Base-by-base conservation (phyloP, 345 rosid genomes). In the Corchorus capsularis region DNA sequence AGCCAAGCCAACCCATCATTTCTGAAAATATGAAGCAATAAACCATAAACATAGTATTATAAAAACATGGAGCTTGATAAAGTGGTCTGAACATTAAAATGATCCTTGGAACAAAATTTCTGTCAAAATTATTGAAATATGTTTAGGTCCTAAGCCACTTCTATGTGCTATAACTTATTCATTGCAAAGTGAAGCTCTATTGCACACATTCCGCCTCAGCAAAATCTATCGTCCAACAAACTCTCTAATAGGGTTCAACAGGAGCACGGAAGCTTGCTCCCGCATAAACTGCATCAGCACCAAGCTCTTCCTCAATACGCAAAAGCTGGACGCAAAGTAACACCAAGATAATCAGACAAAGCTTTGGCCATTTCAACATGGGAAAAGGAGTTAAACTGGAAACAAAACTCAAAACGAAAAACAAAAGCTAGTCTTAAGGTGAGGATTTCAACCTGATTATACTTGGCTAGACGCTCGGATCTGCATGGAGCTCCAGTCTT, bases 401-500 rank as follows among this genome's bases (percentile, higher is more conserved):
- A 8, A 11, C 6, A 45, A 0, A 32, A 72, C 16, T 64, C 5
- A 5, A 1, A 27, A 43, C 1, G 10, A 20, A 11, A 1, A 43
- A 11, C 10, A 35, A 14, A 46, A 6, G 3, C n/a, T 14, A 1
- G 14, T 34, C n/a, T 35, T 17, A 8, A n/a, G 56, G 35, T 0
- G 8, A n/a, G 41, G 37, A 61, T 72, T 41, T 63, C 53, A 75
- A 90, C 98, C 97, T 93, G 99, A 77, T 93, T 96, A 83, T 93
- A 96, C 54, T 96, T 96, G 6, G 98, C 98, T 60, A 96, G 93
- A 64, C 98, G 90, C 88, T 96, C 99, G 0, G 99, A 96, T 82
- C 99, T 89, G 92, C 98, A 92, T 32, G 99, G 98, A 52, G 98
- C 98, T 72, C 99, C 99, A 0, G 99, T 96, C 84, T 96, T 96